Conservation (phyloP, 441 rosid species). For the Erysimum pusillum region DNA sequence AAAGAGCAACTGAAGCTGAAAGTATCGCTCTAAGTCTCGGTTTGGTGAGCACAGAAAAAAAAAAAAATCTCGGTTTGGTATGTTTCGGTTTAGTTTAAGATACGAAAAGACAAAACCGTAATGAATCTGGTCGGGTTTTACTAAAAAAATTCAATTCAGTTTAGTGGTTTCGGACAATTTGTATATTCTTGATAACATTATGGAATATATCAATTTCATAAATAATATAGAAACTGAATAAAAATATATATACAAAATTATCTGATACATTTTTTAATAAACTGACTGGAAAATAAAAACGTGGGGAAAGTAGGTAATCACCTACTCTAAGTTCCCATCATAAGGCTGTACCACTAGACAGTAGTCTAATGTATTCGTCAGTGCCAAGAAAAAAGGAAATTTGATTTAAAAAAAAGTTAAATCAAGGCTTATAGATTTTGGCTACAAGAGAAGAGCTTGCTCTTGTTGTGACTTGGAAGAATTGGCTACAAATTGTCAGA, state of each 20-base stretch:
- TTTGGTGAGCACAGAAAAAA: background rate
- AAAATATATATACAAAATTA: background rate
- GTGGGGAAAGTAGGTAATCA: conserved; percentile 40
- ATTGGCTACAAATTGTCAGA: conserved; percentile 2
- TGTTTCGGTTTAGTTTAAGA: conserved; percentile 22
- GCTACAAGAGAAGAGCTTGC: background rate
- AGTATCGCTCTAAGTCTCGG: background rate
- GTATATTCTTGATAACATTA: background rate
- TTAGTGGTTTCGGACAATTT: background rate
- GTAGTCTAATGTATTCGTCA: background rate
- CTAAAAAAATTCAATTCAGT: background rate
- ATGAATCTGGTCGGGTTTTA: background rate
- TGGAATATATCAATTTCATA: background rate
- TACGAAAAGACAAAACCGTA: background rate
- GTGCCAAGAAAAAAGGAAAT: background rate
- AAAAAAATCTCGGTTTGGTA: background rate
- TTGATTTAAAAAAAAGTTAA: background rate
- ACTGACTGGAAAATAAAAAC: conserved; percentile 17
- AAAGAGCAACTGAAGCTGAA: background rate
- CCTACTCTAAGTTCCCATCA: conserved; percentile 16
- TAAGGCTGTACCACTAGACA: too few species aligned
- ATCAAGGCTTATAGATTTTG: background rate
- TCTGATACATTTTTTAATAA: background rate
- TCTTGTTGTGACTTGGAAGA: background rate
- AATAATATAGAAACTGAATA: background rate